Evolutionary conservation across 345 rosid genomes (phyloP), one percentile per base, ranked within the genome.

Genomic region (Syzygium grande): DNA sequence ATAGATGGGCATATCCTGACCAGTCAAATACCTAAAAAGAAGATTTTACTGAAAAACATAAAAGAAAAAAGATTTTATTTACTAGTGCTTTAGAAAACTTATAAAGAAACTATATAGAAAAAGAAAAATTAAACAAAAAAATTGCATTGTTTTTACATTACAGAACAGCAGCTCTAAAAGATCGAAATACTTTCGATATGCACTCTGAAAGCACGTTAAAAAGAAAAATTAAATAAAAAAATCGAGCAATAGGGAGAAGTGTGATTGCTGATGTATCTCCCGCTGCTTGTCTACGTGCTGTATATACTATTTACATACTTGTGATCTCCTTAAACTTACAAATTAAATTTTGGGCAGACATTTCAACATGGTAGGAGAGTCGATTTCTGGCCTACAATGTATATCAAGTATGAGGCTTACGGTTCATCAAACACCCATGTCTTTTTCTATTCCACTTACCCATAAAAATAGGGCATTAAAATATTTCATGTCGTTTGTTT

Each of bases 301-400:
- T 53, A 6, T 6, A 6, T 53, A 8, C 3, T 17, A 0, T 53
- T 16, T 53, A 53, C 7, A 65, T 29, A 4, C 3, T 7, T 11
- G 30, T 29, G 41, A 14, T 65, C 41, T 63, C 10, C 1, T 10
- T 4, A 55, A 21, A 55, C 5, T 4, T 0, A 16, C 22, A 63
- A 29, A 30, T 4, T 1, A 17, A 30, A 7, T 8, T 30, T 65
- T 0, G 21, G 5, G 22, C 2, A 1, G 25, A 23, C 0, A 2
- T 34, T 68, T 3, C 30, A 17, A 16, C 41, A 4, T 8, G 21
- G 19, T 1, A 4, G 2, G 3, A 1, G 5, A 34, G 46, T 4
- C 6, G 3, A 6, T 23, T 17, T 34, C 21, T 2, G 19, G 19
- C 46, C 25, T 5, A 68, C 9, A 68, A 34, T 4, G 9, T 22